Conservation (phyloP, 2,329 filamentous ascomycete genomes). For the Exophiala phaeomuriformis region DNA sequence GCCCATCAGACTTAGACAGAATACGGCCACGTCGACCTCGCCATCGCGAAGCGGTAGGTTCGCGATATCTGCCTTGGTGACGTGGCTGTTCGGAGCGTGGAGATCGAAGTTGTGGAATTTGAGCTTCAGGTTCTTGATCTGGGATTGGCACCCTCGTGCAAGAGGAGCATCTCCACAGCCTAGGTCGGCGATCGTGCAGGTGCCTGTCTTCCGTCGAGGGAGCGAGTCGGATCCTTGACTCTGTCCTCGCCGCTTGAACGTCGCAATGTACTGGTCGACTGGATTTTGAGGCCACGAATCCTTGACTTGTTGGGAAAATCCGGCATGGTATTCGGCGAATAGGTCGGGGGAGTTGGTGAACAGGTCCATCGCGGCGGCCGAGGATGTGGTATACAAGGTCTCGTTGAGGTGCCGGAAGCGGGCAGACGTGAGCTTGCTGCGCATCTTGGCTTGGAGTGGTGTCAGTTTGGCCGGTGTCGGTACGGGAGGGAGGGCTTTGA, state of each 20-base stretch:
- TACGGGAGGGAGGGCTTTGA: conserved; percentile 35
- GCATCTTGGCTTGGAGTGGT: conserved; percentile 88
- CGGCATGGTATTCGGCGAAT: conserved; percentile 92
- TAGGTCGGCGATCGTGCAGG: conserved; percentile 77
- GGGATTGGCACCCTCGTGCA: conserved; percentile 51
- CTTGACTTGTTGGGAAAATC: conserved; percentile 89
- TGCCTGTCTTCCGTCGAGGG: conserved; percentile 60
- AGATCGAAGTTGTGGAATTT: conserved; percentile 81
- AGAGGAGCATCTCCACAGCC: conserved; percentile 90
- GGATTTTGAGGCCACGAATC: conserved; percentile 92
- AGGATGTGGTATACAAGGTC: conserved; percentile 88
- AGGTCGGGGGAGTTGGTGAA: conserved; percentile 83
- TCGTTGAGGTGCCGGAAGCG: conserved; percentile 97
- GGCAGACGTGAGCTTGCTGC: conserved; percentile 85
- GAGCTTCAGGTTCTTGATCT: conserved; percentile 61
- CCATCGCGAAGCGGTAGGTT: conserved; percentile 68
- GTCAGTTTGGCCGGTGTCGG: conserved; percentile 61
- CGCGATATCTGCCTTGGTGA: conserved; percentile 85
- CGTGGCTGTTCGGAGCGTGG: conserved; percentile 64
- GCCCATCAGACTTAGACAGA: conserved; percentile 96
- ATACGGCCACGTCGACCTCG: conserved; percentile 78
- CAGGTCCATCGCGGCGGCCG: conserved; percentile 69
- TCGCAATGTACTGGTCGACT: conserved; percentile 73
- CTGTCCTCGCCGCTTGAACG: conserved; percentile 58
- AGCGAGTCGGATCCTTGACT: conserved; percentile 37